Evolutionary conservation across 2,329 filamentous ascomycete genomes (phyloP).

Genomic region (Clarireedia paspali): DNA sequence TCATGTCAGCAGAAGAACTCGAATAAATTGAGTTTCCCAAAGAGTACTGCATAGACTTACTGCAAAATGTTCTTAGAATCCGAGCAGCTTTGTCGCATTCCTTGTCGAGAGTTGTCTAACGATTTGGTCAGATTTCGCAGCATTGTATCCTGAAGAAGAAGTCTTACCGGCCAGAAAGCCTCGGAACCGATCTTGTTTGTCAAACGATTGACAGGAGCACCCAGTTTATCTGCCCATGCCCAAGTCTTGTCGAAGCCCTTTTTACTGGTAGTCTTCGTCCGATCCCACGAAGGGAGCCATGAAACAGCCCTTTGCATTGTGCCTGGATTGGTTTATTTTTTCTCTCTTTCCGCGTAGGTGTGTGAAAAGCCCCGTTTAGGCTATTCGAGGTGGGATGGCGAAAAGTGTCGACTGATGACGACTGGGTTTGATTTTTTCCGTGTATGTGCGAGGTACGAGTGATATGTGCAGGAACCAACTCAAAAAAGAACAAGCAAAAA

Average conservation of each 20-base stretch:
- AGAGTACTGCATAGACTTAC: constrained; percentile 40
- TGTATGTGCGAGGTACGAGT: neutral
- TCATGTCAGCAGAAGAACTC: neutral
- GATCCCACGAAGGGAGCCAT: constrained; percentile 40
- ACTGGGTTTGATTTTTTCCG: neutral
- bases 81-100: constrained; percentile 88
- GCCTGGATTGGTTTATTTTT: constrained; percentile 9
- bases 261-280: constrained; percentile 47
- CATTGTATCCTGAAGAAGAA: neutral
- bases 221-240: constrained; percentile 57
- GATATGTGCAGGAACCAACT: neutral
- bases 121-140: neutral
- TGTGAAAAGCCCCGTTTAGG: constrained; percentile 2
- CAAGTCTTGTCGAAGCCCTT: constrained; percentile 70
- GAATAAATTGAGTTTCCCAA: constrained; percentile 1
- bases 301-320: constrained; percentile 29
- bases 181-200: constrained; percentile 77
- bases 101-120: constrained; percentile 61
- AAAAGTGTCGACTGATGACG: constrained; percentile 2
- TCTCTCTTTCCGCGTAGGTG: constrained; percentile 20
- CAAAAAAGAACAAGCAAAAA: too few species aligned
- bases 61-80: constrained; percentile 85
- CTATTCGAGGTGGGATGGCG: constrained; percentile 5
- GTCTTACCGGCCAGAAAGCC: constrained; percentile 62
- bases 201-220: constrained; percentile 69